Percentiles rank a stretch among this genome's conserved stretches.
phyloP scores from a whole-genome alignment of 176 grass and related monocot genomes.

The Aegilops umbellulata region DNA sequence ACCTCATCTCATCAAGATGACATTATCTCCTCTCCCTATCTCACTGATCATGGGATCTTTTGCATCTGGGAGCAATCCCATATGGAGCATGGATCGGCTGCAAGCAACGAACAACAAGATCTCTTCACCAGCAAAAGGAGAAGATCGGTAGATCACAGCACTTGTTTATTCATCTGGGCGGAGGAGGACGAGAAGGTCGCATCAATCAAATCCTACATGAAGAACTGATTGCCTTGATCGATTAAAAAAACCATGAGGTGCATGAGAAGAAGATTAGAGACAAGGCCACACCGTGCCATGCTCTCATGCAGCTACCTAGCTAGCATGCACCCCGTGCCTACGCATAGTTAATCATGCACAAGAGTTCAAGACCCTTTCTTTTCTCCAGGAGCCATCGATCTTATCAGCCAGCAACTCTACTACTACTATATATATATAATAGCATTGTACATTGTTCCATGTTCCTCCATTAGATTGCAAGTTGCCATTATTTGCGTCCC shows the following conservation, averaged over 20 bases:
- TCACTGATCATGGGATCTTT: neutral
- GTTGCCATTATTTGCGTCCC: constrained; percentile 5
- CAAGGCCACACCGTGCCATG: neutral
- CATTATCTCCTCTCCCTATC: constrained; percentile 5
- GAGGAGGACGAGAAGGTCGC: neutral
- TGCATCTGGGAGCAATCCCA: constrained; percentile 6
- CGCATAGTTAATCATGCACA: neutral
- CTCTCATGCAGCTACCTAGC: neutral
- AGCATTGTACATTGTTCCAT: neutral
- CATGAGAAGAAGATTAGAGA: neutral
- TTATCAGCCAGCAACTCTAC: neutral
- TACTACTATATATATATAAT: neutral
- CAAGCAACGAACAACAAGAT: neutral
- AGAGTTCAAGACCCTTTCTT: constrained; percentile 6
- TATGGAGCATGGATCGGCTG: constrained; percentile 27
- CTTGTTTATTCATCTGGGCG: neutral
- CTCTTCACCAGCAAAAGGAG: constrained; percentile 7
- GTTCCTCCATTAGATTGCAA: constrained; percentile 18
- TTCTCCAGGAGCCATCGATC: constrained; percentile 13
- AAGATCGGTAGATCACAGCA: neutral
- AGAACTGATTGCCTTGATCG: neutral
- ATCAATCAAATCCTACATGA: constrained; percentile 31
- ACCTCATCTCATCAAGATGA: constrained; percentile 5
- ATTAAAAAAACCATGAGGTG: neutral
- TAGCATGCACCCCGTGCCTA: neutral